Evolutionary conservation across 352 stramenopile species (phyloP), one percentile per base, ranked within the genome.

Genomic region (Pythium chondricola): DNA sequence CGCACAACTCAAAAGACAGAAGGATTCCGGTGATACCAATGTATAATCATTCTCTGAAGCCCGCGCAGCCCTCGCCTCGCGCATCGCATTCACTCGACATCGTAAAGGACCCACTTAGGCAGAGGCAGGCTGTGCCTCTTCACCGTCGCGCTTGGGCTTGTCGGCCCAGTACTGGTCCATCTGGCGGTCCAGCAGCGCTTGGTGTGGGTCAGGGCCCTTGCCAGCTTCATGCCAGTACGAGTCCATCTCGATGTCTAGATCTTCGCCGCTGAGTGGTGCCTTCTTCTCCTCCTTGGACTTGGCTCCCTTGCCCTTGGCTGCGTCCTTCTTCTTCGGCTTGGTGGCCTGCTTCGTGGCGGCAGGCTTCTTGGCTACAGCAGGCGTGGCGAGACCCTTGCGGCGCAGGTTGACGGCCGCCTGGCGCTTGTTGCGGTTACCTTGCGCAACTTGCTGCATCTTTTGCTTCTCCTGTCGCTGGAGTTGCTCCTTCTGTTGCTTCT

Each of bases 151-250:
- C 36, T 79, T 64, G 20, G 79, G 82, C 63, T 95, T 94, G 37
- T 66, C 69, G 17, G 81, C 83, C 85, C 85, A 96, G 68, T 96
- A 96, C 32, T 85, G 63, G 29, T 96, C 85, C 74, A 96, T 88
- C 48, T 93, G 78, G 29, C 81, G 79, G 51, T 96, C 84, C 36
- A 96, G 60, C 31, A 81, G 65, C 22, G 57, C 71, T 14, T 78
- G 69, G 57, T 95, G 83, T 6, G 85, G 85, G 48, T 96, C 83
- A 8, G 84, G 85, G 21, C 85, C 85, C 58, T 96, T 96, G 22
- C 85, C 85, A 18, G 74, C 85, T 52, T 89, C 55, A 45, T 89
- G 75, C 85, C 85, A 96, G 63, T 96, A 95, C 55, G 71, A 48
- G 52, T 93, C 85, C 83, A 95, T 92, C 43, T 95, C 80, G 47